Percentiles rank a stretch among this genome's conserved stretches.
These are phyloP conservation scores for Irpex lacteus DNA, from an alignment of 1,284 basidiomycete genomes.

Conservation along the genomic window DNA sequence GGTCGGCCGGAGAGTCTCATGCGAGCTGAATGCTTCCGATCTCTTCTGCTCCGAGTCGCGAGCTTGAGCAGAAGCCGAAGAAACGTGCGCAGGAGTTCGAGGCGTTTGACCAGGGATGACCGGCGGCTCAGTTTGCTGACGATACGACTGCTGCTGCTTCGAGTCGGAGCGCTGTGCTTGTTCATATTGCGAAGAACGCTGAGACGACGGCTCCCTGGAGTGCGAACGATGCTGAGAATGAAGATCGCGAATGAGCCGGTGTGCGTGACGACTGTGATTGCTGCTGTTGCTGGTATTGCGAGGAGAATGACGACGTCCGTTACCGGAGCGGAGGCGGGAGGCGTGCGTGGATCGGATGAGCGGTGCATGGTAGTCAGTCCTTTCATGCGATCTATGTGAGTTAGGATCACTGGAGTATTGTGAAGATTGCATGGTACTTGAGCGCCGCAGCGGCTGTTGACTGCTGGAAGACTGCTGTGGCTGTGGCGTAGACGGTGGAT, in stretches of 20 bases:
- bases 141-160: constrained; percentile 7
- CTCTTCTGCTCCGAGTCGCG: constrained; percentile 14
- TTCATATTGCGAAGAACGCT: constrained; percentile 7
- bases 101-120: not conserved
- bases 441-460: constrained; percentile 6
- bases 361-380: not conserved
- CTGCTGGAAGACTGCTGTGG: not conserved
- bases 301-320: constrained; percentile 17
- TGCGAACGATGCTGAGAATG: constrained; percentile 16
- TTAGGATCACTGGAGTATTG: constrained; percentile 2
- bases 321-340: constrained; percentile 16
- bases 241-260: constrained; percentile 13
- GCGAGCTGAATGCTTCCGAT: constrained; percentile 42
- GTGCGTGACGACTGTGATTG: constrained; percentile 18
- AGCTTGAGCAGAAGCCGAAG: constrained; percentile 13
- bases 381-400: constrained; percentile 6
- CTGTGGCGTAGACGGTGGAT: not conserved
- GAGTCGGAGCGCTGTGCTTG: not conserved
- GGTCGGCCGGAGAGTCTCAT: constrained; percentile 54
- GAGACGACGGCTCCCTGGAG: constrained; percentile 10
- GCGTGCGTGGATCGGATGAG: not conserved
- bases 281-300: constrained; percentile 13
- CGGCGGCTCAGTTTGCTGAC: not conserved
- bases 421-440: not conserved
- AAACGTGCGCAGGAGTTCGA: constrained; percentile 4